These are phyloP conservation scores for Cryptococcus sp. DNA, from an alignment of 1,284 basidiomycete genomes.

Conservation along the genomic window DNA sequence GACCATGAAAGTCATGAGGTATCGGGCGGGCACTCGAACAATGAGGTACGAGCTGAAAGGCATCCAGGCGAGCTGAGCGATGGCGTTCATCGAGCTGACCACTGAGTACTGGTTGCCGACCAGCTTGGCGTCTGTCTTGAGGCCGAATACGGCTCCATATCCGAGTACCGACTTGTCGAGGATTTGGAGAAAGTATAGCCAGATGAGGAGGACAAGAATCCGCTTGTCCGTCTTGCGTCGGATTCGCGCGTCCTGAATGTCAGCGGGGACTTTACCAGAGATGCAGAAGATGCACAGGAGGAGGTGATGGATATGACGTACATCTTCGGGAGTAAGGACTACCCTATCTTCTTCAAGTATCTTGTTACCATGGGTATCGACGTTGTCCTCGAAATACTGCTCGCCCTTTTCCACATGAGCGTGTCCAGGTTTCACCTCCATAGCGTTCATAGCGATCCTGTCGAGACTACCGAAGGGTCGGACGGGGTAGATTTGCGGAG, in stretches of 20 bases:
- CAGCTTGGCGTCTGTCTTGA: constrained; percentile 28
- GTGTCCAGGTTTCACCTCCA: too few species aligned
- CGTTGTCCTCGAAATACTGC: not conserved
- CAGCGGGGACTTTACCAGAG: not conserved
- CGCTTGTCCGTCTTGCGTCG: constrained; percentile 23
- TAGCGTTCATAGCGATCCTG: too few species aligned
- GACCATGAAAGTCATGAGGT: constrained; percentile 39
- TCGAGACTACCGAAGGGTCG: too few species aligned
- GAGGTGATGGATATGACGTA: constrained; percentile 2
- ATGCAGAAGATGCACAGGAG: not conserved
- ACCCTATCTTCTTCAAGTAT: constrained; percentile 15
- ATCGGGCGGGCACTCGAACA: constrained; percentile 35
- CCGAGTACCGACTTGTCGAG: constrained; percentile 34
- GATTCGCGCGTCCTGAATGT: constrained; percentile 17
- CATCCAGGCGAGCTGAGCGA: constrained; percentile 42
- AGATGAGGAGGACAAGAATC: constrained; percentile 25
- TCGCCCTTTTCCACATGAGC: constrained; percentile 1
- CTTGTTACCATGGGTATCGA: not conserved
- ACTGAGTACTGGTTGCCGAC: constrained; percentile 34
- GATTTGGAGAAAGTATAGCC: constrained; percentile 37
- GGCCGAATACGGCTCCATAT: constrained; percentile 36
- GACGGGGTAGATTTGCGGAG: too few species aligned
- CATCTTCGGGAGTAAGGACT: constrained; percentile 18
- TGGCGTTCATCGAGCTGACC: constrained; percentile 35
- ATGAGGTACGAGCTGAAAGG: constrained; percentile 44